phyloP scores from a whole-genome alignment of 2,329 filamentous ascomycete species.

The Aspergillus udagawae region DNA sequence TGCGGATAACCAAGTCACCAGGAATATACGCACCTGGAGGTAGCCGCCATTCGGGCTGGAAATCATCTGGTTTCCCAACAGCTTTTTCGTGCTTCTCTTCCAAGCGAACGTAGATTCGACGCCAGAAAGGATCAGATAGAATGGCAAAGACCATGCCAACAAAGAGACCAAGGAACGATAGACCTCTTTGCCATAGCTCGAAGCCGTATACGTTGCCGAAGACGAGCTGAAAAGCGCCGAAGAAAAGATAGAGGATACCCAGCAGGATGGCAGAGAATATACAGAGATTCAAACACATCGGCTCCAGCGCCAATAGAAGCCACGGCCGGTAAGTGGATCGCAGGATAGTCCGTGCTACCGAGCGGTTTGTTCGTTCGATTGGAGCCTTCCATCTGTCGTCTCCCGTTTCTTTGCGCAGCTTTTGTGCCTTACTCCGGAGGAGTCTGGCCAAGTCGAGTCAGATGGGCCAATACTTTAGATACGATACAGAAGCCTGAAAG shows the following conservation, averaged over 20 bases:
- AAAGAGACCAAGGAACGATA: conserved; percentile 64
- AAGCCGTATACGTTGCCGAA: conserved; percentile 73
- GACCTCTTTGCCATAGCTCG: conserved; percentile 72
- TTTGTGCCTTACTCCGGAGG: conserved; percentile 66
- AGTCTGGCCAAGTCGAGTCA: conserved; percentile 37
- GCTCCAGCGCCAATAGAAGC: conserved; percentile 73
- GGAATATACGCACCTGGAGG: conserved; percentile 54
- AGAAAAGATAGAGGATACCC: conserved; percentile 85
- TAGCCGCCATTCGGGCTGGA: conserved; percentile 83
- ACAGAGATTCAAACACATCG: conserved; percentile 81
- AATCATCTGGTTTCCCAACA: conserved; percentile 40
- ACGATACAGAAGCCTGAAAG: background rate
- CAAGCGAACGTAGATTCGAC: conserved; percentile 41
- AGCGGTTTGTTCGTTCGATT: conserved; percentile 68
- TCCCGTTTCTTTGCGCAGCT: conserved; percentile 69
- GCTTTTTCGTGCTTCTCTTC: conserved; percentile 35
- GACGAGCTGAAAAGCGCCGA: conserved; percentile 79
- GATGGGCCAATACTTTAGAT: conserved; percentile 40
- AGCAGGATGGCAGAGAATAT: conserved; percentile 80
- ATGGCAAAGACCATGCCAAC: conserved; percentile 46
- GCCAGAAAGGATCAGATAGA: conserved; percentile 45
- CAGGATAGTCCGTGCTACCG: conserved; percentile 59
- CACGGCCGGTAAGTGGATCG: conserved; percentile 63
- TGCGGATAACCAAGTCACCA: background rate
- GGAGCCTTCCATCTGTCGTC: conserved; percentile 72